Conservation (phyloP, 495 filamentous ascomycete genomes). For the Penicillium tannophilum region DNA sequence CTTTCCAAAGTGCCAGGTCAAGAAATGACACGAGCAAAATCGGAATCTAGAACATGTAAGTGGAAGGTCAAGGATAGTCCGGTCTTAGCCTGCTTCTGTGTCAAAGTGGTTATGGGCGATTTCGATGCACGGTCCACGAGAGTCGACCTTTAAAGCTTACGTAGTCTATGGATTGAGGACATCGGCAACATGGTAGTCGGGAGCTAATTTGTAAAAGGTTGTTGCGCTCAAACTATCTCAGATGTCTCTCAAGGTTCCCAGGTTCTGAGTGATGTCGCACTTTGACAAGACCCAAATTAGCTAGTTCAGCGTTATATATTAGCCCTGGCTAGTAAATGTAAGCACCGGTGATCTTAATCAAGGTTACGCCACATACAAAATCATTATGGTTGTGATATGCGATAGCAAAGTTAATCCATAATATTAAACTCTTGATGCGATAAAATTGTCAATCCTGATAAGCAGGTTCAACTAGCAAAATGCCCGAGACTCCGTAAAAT, state of each 20-base stretch:
- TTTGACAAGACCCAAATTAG: no score
- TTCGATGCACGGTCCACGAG: no score
- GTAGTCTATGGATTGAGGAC: no score
- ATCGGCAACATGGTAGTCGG: no score
- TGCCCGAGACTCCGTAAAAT: constrained; percentile 1
- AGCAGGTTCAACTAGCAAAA: constrained; percentile 1
- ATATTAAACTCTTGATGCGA: neutral
- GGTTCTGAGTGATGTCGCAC: neutral
- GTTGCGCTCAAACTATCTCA: neutral
- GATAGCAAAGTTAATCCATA: neutral
- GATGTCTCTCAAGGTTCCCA: neutral
- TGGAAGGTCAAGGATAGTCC: neutral
- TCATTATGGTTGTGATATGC: neutral
- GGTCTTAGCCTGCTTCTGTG: no score
- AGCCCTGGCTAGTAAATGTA: neutral
- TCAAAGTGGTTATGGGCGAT: no score
- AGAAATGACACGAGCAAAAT: neutral
- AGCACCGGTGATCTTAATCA: neutral
- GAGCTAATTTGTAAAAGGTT: neutral
- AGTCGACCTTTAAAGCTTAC: no score
- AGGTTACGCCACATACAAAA: neutral
- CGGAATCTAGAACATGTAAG: no score
- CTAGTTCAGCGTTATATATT: no score
- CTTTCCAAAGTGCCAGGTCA: no score
- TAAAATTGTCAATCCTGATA: neutral